These are phyloP conservation scores for Plantago ovata DNA, from an alignment of 257 asterid species.

Conservation along the genomic window DNA sequence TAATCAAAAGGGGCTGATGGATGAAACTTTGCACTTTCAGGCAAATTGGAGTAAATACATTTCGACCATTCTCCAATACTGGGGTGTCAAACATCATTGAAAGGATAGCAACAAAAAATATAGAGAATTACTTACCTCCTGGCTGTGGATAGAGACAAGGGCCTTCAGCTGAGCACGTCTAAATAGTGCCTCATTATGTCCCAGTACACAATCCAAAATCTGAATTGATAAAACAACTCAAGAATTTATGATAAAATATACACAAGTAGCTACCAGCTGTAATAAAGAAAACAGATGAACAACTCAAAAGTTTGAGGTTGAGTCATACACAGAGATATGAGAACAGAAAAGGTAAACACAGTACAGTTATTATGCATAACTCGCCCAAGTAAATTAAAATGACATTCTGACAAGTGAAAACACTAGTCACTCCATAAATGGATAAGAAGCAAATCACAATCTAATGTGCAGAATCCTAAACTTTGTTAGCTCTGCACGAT, in stretches of 20 bases:
- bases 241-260: conserved; percentile 4
- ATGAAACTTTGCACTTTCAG: conserved; percentile 11
- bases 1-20: conserved; percentile 9
- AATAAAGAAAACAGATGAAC: background rate
- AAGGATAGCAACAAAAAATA: background rate
- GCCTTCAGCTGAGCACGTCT: conserved; percentile 98
- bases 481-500: too few species aligned
- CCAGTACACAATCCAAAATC: conserved; percentile 86
- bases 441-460: too few species aligned
- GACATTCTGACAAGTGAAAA: too few species aligned
- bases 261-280: conserved; percentile 4
- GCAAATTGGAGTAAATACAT: conserved; percentile 1
- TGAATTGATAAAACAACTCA: conserved; percentile 27
- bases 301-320: background rate
- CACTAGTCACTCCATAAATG: too few species aligned
- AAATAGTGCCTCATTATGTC: conserved; percentile 90
- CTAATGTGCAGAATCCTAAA: too few species aligned
- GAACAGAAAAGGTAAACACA: too few species aligned
- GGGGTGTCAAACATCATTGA: background rate
- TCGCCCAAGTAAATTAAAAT: too few species aligned
- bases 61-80: background rate
- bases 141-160: conserved; percentile 90
- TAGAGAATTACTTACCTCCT: conserved; percentile 51
- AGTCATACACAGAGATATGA: background rate
- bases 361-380: too few species aligned